phyloP scores from a whole-genome alignment of 768 basidiomycete species.

The Gloeopeniophorella convolvens region DNA sequence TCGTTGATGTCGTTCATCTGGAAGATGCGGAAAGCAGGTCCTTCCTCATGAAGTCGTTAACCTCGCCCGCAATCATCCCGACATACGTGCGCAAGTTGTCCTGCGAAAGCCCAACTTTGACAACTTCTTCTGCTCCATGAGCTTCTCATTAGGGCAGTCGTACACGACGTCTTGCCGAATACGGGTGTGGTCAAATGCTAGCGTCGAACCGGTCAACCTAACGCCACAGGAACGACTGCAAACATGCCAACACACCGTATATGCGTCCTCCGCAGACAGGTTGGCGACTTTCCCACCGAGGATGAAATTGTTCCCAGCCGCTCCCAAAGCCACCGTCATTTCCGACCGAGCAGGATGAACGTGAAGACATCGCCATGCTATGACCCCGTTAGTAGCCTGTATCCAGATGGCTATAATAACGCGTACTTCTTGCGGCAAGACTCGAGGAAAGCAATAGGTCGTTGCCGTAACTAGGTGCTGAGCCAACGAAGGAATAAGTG shows the following conservation, averaged over 20 bases:
- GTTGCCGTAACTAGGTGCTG: constrained; percentile 82
- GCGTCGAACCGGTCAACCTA: too few relatives aligned
- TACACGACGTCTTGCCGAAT: constrained; percentile 98
- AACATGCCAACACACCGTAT: constrained; percentile 58
- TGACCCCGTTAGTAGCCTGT: neutral
- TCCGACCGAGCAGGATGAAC: constrained; percentile 83
- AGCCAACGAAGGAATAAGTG: constrained; percentile 89
- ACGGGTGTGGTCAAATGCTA: constrained; percentile 91
- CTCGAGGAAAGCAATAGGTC: constrained; percentile 85
- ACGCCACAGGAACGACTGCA: too few relatives aligned
- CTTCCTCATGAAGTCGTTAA: constrained; percentile 56
- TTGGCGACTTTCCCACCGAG: constrained; percentile 90
- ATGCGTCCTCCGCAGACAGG: constrained; percentile 94
- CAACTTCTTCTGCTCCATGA: constrained; percentile 99
- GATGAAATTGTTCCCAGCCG: constrained; percentile 90
- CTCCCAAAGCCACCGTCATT: constrained; percentile 85
- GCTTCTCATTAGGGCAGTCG: constrained; percentile 89
- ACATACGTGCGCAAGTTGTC: constrained; percentile 87
- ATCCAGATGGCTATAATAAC: neutral
- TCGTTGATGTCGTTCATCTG: constrained; percentile 63
- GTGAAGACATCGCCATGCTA: constrained; percentile 98
- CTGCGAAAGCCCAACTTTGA: constrained; percentile 90
- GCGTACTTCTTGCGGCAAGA: constrained; percentile 67
- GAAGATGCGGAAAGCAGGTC: constrained; percentile 57
- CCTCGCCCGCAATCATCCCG: constrained; percentile 39